These are phyloP conservation scores for Didymellaceae sp. DNA, from an alignment of 2,329 filamentous ascomycete genomes.

Conservation along the genomic window DNA sequence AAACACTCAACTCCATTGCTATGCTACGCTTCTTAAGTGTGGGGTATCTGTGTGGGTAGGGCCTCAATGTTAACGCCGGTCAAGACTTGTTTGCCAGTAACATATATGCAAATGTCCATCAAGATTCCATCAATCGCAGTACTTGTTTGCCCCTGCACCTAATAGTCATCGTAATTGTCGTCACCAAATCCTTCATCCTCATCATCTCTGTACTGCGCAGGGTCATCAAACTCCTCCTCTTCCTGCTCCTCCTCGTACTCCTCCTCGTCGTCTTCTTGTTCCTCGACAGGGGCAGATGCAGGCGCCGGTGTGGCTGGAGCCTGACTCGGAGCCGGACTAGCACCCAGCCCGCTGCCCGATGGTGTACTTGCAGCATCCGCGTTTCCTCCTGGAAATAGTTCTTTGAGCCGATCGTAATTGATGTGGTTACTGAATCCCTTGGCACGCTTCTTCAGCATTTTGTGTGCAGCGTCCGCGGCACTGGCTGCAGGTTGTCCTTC, in stretches of 20 bases:
- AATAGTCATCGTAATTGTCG: conserved; percentile 44
- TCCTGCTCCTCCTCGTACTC: conserved; percentile 44
- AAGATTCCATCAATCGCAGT: not conserved
- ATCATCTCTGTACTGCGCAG: conserved; percentile 50
- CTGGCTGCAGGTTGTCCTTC: conserved; percentile 52
- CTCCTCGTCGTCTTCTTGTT: conserved; percentile 27
- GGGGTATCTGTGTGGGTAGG: conserved; percentile 22
- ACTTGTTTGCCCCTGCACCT: too few species aligned
- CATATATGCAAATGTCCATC: not conserved
- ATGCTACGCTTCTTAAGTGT: conserved; percentile 19
- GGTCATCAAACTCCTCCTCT: conserved; percentile 49
- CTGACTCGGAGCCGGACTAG: conserved; percentile 28
- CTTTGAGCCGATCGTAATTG: conserved; percentile 55
- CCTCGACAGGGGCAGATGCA: conserved; percentile 4
- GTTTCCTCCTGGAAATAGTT: conserved; percentile 44
- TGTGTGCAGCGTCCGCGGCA: conserved; percentile 53
- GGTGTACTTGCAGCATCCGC: conserved; percentile 22
- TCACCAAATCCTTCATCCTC: conserved; percentile 53
- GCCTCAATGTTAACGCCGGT: conserved; percentile 11
- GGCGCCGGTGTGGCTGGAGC: conserved; percentile 11
- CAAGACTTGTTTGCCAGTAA: conserved; percentile 7
- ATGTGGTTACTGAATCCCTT: conserved; percentile 53
- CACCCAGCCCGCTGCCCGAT: conserved; percentile 29
- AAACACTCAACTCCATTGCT: conserved; percentile 20
- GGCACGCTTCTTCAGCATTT: conserved; percentile 55